A percentile compares a stretch with the other conserved stretches of the same genome.
Evolutionary conservation across 2,329 filamentous ascomycete species (phyloP).

Genomic region (Colletotrichum sp.): DNA sequence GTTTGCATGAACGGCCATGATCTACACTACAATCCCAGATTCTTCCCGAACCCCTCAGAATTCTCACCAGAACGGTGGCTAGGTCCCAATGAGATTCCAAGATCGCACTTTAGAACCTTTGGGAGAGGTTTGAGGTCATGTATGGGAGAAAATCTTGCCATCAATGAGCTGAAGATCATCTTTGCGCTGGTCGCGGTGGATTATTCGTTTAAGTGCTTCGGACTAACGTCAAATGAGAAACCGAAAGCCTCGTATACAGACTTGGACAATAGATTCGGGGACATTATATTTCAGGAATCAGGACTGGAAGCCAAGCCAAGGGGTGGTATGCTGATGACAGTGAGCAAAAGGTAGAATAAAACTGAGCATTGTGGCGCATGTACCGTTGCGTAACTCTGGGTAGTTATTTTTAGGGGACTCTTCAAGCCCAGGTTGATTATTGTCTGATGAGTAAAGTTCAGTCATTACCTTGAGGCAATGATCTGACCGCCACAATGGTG

Average conservation of each 20-base stretch:
- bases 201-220: not conserved
- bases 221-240: not conserved
- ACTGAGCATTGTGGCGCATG: too few relatives aligned
- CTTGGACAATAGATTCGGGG: not conserved
- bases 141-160: not conserved
- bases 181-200: not conserved
- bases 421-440: too few relatives aligned
- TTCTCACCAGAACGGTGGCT: not conserved
- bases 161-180: not conserved
- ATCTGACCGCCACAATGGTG: too few relatives aligned
- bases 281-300: not conserved
- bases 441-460: too few relatives aligned
- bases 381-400: too few relatives aligned
- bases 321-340: not conserved
- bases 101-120: not conserved
- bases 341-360: too few relatives aligned
- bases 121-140: not conserved
- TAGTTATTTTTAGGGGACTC: too few relatives aligned
- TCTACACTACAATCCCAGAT: not conserved
- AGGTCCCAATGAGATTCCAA: not conserved
- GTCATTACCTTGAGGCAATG: too few relatives aligned
- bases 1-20: not conserved
- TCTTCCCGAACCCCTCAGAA: not conserved
- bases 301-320: not conserved
- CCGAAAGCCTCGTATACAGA: not conserved